Percentiles rank a stretch among this genome's conserved stretches.
These are phyloP conservation scores for Gynandropsis gynandra DNA, from an alignment of 345 rosid species.

Conservation along the genomic window DNA sequence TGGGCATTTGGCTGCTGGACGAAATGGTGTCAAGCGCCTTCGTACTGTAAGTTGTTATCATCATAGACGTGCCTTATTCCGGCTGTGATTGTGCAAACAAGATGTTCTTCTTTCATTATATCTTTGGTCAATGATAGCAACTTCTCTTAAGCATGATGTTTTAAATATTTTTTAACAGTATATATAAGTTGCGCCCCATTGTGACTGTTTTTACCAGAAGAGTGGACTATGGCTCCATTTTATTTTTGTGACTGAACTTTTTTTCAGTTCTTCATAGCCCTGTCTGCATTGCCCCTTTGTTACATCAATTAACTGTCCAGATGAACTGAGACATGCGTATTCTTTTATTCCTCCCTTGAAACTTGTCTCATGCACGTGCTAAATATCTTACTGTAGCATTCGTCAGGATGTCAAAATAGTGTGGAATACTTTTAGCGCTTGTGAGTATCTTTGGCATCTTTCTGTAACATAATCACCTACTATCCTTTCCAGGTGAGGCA, in stretches of 20 bases:
- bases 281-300: not conserved
- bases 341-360: not conserved
- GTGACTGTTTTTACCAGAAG: constrained; percentile 5
- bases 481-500: constrained; percentile 69
- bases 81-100: not conserved
- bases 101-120: not conserved
- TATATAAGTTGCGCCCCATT: not conserved
- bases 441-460: not conserved
- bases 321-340: constrained; percentile 6
- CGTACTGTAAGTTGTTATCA: constrained; percentile 60
- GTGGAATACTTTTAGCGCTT: constrained; percentile 12
- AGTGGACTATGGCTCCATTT: not conserved
- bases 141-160: not conserved
- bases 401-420: not conserved
- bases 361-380: constrained; percentile 1
- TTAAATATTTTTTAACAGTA: no score
- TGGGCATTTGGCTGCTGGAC: constrained; percentile 85
- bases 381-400: not conserved
- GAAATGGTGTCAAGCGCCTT: constrained; percentile 97
- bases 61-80: not conserved
- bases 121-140: not conserved
- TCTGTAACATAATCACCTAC: constrained; percentile 9
- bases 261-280: not conserved
- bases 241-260: constrained; percentile 3
- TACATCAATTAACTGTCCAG: not conserved